A percentile compares a stretch with the other conserved stretches of the same genome.
These are phyloP conservation scores for Avena insularis DNA, from an alignment of 176 grass and related monocot genomes.

Conservation along the genomic window DNA sequence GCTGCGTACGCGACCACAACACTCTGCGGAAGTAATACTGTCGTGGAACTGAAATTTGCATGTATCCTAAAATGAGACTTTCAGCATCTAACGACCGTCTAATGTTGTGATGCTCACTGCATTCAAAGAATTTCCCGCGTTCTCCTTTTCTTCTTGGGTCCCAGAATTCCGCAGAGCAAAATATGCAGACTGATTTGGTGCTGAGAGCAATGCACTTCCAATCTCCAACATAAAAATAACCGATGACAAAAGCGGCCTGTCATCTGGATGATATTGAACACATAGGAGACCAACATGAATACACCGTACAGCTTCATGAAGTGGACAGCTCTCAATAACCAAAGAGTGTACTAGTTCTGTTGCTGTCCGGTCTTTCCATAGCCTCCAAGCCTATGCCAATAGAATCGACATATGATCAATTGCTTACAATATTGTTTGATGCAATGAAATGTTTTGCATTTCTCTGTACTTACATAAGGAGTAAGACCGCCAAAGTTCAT, in stretches of 20 bases:
- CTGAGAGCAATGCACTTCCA: conserved; percentile 30
- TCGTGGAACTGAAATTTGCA: too few relatives aligned
- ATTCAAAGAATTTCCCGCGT: background rate
- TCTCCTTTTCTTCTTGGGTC: background rate
- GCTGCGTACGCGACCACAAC: too few relatives aligned
- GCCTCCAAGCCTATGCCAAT: too few relatives aligned
- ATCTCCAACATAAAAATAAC: conserved; percentile 54
- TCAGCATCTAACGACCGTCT: background rate
- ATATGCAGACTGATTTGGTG: conserved; percentile 21
- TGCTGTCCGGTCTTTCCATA: too few relatives aligned
- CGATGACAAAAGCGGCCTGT: conserved; percentile 48
- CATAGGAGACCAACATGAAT: conserved; percentile 55
- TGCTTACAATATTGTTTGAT: too few relatives aligned
- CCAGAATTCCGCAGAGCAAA: background rate
- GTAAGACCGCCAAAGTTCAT: too few relatives aligned
- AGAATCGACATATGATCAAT: too few relatives aligned
- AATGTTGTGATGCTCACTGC: background rate
- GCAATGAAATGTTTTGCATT: too few relatives aligned
- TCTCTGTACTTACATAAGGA: too few relatives aligned
- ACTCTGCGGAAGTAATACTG: too few relatives aligned
- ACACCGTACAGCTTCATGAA: conserved; percentile 27
- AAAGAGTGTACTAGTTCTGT: too few relatives aligned
- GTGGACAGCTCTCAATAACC: too few relatives aligned
- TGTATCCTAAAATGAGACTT: background rate
- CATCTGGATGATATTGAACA: conserved; percentile 51